Base-by-base conservation (phyloP, 345 rosid genomes). In the Hibiscus tridactylites region DNA sequence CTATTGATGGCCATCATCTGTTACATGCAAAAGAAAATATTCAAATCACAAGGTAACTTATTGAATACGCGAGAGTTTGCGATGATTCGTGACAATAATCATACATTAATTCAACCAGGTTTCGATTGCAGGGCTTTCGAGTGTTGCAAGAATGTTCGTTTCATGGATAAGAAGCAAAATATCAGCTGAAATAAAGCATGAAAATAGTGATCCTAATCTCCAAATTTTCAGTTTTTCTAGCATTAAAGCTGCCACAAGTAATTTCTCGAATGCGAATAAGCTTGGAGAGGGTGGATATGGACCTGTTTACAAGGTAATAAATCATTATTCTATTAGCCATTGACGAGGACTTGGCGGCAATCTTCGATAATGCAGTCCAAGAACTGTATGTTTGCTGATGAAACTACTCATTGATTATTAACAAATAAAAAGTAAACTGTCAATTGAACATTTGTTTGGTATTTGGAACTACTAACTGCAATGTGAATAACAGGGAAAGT, bases 241-340 rank as follows among this genome's bases (percentile, higher is more conserved):
- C 37, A 65, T 65, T 21, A 53, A 65, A 44, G 65, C 21, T 19
- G 56, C 72, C 19, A 74, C 77, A 7, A 29, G 58, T 44, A 74
- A 74, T 12, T 74, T 74, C 33, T 67, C 77, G 7, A 67, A 44
- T 58, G 57, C 57, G 28, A 74, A 74, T 9, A 74, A 74, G 67
- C 77, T 74, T 29, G 72, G 77, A 19, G 66, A 74, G 12, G 77
- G 77, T 59, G 72, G 72, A 67, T 74, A 21, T 58, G 77, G 77
- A 5, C 77, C 77, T 53, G 77, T 69, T 1, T 49, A 67, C 37
- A 49, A 46, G 71, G 39, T 67, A 60, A 8, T 56, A 29, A 10
- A 26, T 6, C 12, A 60, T 28, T 28, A 28, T 26, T 47, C 54
- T 31, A 31, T 31, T 50, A 63, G 8, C 28, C 7, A 19, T n/a